These are phyloP conservation scores for apple (Malus domestica) DNA, from an alignment of 306 rosid species.

Conservation along the genomic window ASM211411v1 NC_041794.1:35250501-35251000, in stretches of 20 bases:
- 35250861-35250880: neutral
- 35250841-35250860: constrained; percentile 24
- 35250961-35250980: constrained; percentile 32
- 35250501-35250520: constrained; percentile 44
- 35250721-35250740: constrained; percentile 30
- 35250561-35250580: constrained; percentile 9
- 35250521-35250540: neutral
- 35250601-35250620: constrained; percentile 89
- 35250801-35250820: neutral
- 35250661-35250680: constrained; percentile 44
- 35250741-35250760: constrained; percentile 27
- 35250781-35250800: constrained; percentile 7
- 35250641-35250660: constrained; percentile 71
- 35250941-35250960: neutral
- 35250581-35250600: constrained; percentile 81
- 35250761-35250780: constrained; percentile 18
- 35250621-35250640: constrained; percentile 43
- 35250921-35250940: neutral
- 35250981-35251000: accelerated
- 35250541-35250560: neutral
- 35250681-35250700: constrained; percentile 38
- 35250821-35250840: neutral
- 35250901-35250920: neutral
- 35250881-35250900: neutral
- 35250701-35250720: constrained; percentile 31